Conservation (phyloP, 441 rosid species). For the Metrosideros polymorpha region DNA sequence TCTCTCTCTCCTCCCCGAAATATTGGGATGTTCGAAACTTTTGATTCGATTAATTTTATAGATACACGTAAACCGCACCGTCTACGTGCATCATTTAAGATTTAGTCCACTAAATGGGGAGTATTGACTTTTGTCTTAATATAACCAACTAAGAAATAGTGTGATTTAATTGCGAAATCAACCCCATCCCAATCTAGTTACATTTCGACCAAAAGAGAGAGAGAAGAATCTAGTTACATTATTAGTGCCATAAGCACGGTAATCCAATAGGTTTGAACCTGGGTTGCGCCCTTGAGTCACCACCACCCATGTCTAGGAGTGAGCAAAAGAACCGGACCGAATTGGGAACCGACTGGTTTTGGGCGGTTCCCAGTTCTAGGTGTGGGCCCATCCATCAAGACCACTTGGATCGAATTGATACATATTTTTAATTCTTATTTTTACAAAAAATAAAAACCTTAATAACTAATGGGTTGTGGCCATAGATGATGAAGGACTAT, state of each 20-base stretch:
- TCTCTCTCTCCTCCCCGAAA: background rate
- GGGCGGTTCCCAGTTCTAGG: too few relatives aligned
- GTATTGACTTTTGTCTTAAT: background rate
- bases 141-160: background rate
- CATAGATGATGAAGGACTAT: too few relatives aligned
- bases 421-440: too few relatives aligned
- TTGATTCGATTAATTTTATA: background rate
- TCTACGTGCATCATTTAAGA: background rate
- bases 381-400: too few relatives aligned
- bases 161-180: background rate
- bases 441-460: too few relatives aligned
- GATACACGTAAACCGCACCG: background rate
- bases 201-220: too few relatives aligned
- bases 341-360: too few relatives aligned
- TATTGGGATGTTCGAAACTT: too few relatives aligned
- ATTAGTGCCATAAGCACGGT: background rate
- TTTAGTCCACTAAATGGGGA: background rate
- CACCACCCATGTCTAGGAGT: background rate
- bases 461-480: too few relatives aligned
- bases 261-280: background rate
- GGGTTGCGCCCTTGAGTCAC: background rate
- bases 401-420: too few relatives aligned
- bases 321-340: too few relatives aligned
- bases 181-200: background rate
- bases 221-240: background rate